Base-by-base conservation (phyloP, 805 yeast species). In the Lachancea mirantina region DNA sequence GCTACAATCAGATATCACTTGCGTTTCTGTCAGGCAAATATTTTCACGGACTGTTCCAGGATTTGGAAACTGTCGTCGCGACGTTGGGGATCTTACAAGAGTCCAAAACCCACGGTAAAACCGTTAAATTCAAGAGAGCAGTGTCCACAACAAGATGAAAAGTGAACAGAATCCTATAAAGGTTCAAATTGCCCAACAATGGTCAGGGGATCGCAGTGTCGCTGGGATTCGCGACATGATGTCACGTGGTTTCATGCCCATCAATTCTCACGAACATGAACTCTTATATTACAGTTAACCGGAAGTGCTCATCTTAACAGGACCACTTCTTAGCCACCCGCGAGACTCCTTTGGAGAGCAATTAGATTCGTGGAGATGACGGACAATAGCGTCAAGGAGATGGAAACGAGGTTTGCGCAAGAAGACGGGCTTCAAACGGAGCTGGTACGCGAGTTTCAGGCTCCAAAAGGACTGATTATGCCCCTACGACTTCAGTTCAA, bases 401-500 rank as follows among this genome's bases (percentile, higher is more conserved):
- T 50, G 9, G 50, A 45, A 26, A 32, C 37, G 11, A 28, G 32
- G 28, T 28, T 50, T 9, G 46, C 37, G n/a, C 25, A 25, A 11
- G 44, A 40, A 8, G 28, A 26, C 25, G 26, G 14, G 7, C 35
- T 34, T 13, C 42, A 43, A 29, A n/a, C n/a, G n/a, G n/a, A n/a
- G n/a, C n/a, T n/a, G n/a, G n/a, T n/a, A n/a, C n/a, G n/a, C n/a
- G n/a, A 34, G 14, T 15, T 34, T 8, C 24, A 24, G 15, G 24
- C 14, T 19, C 26, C 45, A 5, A 41, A 42, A 26, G 34, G 34
- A 3, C 36, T 45, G 6, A 44, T 44, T 22, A 38, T 42, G 18
- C 50, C 50, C 30, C 39, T 46, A 39, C 26, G 49, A 18, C 28
- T 50, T 10, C 42, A 42, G 23, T 47, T 55, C 22, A 53, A 50